These are phyloP conservation scores for Pelargonium exstipulatum DNA, from an alignment of 441 rosid genomes.

Conservation along the genomic window DNA sequence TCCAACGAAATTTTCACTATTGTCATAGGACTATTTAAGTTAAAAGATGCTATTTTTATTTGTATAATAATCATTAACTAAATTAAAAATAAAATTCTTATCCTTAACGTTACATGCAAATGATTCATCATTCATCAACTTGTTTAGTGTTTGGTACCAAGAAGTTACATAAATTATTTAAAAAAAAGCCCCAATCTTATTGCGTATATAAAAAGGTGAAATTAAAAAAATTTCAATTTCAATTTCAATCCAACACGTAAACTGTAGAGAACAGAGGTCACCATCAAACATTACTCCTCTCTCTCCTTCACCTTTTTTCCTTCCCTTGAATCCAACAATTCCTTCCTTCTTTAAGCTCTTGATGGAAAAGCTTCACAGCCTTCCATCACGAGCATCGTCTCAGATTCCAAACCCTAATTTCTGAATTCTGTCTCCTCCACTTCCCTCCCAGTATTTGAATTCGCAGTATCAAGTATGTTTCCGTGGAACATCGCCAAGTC, in stretches of 20 bases:
- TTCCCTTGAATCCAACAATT: background rate
- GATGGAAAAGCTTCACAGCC: slow-evolving; percentile 37
- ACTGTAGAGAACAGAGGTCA: slow-evolving; percentile 2
- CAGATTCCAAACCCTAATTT: slow-evolving; percentile 28
- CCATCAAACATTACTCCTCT: background rate
- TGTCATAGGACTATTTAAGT: no score
- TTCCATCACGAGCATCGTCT: slow-evolving; percentile 35
- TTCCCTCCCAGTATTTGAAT: background rate
- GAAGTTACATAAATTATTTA: background rate
- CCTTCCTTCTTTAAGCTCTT: slow-evolving; percentile 25
- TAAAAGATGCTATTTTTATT: no score
- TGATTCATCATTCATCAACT: background rate
- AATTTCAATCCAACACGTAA: slow-evolving; percentile 5
- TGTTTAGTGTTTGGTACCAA: background rate
- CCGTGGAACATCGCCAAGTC: slow-evolving; percentile 80
- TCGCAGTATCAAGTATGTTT: slow-evolving; percentile 36
- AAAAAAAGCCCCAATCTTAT: no score
- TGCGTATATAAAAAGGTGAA: no score
- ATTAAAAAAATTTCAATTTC: background rate
- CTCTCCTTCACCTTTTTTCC: background rate
- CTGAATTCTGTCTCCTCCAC: background rate
- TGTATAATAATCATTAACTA: background rate
- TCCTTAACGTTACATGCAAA: slow-evolving; percentile 8
- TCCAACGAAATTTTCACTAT: no score
- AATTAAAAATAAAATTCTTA: background rate